Percentiles rank a stretch among this genome's conserved stretches.
Evolutionary conservation across 2,329 filamentous ascomycete genomes (phyloP).

Genomic region (Ceratocystis destructans): DNA sequence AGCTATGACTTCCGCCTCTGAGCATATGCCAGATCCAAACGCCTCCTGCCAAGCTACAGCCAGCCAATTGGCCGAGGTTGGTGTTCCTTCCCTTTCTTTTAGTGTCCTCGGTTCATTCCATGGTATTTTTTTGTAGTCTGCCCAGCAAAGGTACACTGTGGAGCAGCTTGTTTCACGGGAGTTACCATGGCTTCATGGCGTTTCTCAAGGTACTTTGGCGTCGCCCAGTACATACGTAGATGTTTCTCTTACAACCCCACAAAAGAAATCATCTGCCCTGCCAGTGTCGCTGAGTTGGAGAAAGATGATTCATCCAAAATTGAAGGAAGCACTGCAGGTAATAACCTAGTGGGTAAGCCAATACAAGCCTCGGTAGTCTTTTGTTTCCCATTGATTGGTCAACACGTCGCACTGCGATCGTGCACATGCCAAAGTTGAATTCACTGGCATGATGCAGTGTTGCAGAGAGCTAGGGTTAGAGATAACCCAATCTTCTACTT

Average conservation of each 20-base stretch:
- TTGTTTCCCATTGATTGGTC: not conserved
- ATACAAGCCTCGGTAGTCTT: not conserved
- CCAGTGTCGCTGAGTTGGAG: not conserved
- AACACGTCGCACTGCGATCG: not conserved
- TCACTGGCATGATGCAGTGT: not conserved
- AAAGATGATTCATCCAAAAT: not conserved
- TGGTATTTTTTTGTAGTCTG: not conserved
- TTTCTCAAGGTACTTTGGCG: not conserved
- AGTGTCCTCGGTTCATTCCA: conserved; percentile 16
- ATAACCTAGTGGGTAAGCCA: not conserved
- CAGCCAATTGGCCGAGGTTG: conserved; percentile 12
- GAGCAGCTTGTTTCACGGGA: not conserved
- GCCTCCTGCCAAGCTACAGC: not conserved
- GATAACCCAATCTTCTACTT: not conserved
- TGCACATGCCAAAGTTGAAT: not conserved
- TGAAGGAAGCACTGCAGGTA: not conserved
- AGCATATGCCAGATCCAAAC: not conserved
- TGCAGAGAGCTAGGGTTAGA: not conserved
- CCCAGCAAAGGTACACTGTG: not conserved
- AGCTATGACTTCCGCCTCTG: not conserved
- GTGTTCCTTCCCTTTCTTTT: conserved; percentile 15
- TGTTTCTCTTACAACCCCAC: not conserved
- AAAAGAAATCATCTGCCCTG: not conserved
- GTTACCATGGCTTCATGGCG: not conserved
- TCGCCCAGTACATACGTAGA: not conserved